Conservation (phyloP, 1,284 basidiomycete species). For the Moesziomyces globuligerus region DNA sequence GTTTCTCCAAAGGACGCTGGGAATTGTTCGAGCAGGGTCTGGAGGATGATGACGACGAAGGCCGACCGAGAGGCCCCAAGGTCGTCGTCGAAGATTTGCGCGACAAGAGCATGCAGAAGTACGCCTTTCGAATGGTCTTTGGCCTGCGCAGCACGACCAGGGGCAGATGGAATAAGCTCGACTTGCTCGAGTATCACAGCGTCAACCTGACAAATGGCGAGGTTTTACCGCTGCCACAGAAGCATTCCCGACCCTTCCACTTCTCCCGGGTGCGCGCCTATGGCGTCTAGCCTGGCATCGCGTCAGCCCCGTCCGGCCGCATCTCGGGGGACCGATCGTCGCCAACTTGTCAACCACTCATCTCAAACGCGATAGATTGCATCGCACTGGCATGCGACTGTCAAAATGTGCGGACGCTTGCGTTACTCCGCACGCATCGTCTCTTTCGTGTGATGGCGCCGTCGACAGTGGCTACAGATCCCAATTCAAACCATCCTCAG, state of each 20-base stretch:
- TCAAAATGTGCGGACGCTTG: neutral
- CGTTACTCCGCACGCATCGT: too few relatives aligned
- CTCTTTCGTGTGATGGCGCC: neutral
- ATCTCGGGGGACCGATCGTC: too few relatives aligned
- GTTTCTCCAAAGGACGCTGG: slow-evolving; percentile 73
- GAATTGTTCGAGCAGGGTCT: slow-evolving; percentile 47
- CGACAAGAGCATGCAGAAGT: slow-evolving; percentile 71
- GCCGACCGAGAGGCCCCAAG: slow-evolving; percentile 44
- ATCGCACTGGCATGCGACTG: neutral
- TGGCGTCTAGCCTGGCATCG: slow-evolving; percentile 38
- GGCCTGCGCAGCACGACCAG: slow-evolving; percentile 77
- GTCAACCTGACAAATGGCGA: slow-evolving; percentile 78
- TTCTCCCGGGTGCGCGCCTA: slow-evolving; percentile 76
- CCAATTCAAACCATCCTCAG: slow-evolving; percentile 42
- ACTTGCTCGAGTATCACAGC: slow-evolving; percentile 75
- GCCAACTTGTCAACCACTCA: too few relatives aligned
- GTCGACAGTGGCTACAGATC: slow-evolving; percentile 7
- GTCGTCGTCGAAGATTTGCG: slow-evolving; percentile 59
- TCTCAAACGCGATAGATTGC: neutral
- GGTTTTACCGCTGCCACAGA: slow-evolving; percentile 76
- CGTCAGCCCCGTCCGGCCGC: neutral
- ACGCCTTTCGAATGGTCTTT: slow-evolving; percentile 86
- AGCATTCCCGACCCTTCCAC: slow-evolving; percentile 88
- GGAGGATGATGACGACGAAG: slow-evolving; percentile 47
- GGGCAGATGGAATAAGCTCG: slow-evolving; percentile 82